Percentiles rank a stretch among this genome's conserved stretches.
These are phyloP conservation scores for Pulicaria dysenterica DNA, from an alignment of 129 eudicot species.

Conservation along the genomic window DNA sequence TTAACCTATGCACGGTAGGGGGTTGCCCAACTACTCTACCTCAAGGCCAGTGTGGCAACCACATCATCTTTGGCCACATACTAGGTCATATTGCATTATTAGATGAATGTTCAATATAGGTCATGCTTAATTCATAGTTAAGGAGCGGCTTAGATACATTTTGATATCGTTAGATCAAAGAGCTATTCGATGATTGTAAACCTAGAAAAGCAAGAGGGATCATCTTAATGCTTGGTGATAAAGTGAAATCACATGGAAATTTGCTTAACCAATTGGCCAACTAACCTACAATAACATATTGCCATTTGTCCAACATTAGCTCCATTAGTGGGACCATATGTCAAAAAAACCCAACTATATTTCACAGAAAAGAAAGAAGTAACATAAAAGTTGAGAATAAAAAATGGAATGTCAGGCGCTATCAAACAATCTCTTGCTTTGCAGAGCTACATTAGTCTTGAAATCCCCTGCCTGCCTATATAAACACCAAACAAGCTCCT, in stretches of 20 bases:
- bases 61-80: too few species aligned
- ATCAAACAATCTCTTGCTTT: constrained; percentile 36
- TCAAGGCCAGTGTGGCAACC: too few species aligned
- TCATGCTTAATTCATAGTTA: too few species aligned
- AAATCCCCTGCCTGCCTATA: constrained; percentile 45
- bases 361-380: constrained; percentile 42
- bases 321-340: constrained; percentile 41
- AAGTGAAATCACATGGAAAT: constrained; percentile 34
- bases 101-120: too few species aligned
- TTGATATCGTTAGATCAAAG: too few species aligned
- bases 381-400: constrained; percentile 26
- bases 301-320: constrained; percentile 32
- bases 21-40: too few species aligned
- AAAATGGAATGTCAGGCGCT: constrained; percentile 50
- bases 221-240: constrained; percentile 17
- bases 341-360: constrained; percentile 40
- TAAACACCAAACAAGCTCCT: constrained; percentile 51
- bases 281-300: constrained; percentile 37
- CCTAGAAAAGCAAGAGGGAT: neutral
- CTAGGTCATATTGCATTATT: too few species aligned
- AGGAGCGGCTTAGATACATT: too few species aligned
- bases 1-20: too few species aligned
- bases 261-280: constrained; percentile 41
- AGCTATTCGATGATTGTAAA: too few species aligned
- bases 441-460: constrained; percentile 34